These are phyloP conservation scores for Chaetomiaceae sp. DNA, from an alignment of 2,329 filamentous ascomycete species.

Conservation along the genomic window DNA sequence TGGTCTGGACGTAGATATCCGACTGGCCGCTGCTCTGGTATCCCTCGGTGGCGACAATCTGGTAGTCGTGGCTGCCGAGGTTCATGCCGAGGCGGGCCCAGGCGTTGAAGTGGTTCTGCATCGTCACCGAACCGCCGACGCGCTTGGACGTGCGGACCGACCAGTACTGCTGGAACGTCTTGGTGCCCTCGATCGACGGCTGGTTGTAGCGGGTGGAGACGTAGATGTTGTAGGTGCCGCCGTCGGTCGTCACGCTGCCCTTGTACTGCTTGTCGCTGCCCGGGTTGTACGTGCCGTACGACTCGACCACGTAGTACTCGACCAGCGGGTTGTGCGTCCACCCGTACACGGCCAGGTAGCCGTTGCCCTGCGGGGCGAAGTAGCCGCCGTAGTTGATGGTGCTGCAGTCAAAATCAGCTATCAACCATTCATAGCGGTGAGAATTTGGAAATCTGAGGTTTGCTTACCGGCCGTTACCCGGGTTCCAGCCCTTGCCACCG, in stretches of 20 bases:
- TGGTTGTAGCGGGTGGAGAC: slow-evolving; percentile 33
- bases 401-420: slow-evolving; percentile 29
- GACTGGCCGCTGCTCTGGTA: slow-evolving; percentile 46
- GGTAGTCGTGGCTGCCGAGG: slow-evolving; percentile 46
- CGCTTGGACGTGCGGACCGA: slow-evolving; percentile 44
- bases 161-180: slow-evolving; percentile 48
- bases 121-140: slow-evolving; percentile 46
- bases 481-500: slow-evolving; percentile 47
- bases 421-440: not conserved
- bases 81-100: slow-evolving; percentile 43
- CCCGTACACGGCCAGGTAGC: slow-evolving; percentile 40
- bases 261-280: slow-evolving; percentile 29
- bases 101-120: slow-evolving; percentile 47
- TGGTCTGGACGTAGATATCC: slow-evolving; percentile 32
- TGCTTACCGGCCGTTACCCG: slow-evolving; percentile 32
- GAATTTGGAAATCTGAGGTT: not conserved
- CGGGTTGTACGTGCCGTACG: slow-evolving; percentile 39
- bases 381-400: slow-evolving; percentile 44
- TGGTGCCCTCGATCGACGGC: slow-evolving; percentile 42
- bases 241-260: slow-evolving; percentile 31
- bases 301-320: slow-evolving; percentile 33
- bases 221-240: slow-evolving; percentile 34
- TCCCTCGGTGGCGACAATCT: slow-evolving; percentile 49
- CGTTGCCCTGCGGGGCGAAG: slow-evolving; percentile 44
- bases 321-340: slow-evolving; percentile 30